phyloP scores from a whole-genome alignment of 352 stramenopile genomes.

The Phytophthora lateralis region DNA sequence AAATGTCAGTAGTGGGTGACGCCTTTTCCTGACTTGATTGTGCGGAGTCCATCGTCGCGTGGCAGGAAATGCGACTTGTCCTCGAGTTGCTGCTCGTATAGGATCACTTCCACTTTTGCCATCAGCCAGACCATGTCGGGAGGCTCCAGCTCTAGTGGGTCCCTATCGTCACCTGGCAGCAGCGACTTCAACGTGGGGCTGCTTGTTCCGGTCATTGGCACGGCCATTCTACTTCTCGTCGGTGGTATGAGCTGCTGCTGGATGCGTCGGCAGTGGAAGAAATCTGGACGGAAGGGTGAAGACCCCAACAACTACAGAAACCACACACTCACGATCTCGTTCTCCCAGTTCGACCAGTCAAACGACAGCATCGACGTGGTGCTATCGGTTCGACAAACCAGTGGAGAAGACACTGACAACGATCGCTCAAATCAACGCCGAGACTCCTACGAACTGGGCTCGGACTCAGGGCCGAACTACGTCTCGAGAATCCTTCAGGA shows the following conservation, averaged over 20 bases:
- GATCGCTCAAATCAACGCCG: conserved; percentile 5
- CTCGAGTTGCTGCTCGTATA: neutral
- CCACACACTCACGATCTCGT: conserved; percentile 17
- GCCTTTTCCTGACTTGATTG: conserved; percentile 23
- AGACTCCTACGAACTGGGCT: conserved; percentile 25
- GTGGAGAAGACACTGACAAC: conserved; percentile 8
- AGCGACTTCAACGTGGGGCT: conserved; percentile 21
- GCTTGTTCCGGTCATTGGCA: conserved; percentile 27
- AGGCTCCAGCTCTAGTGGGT: conserved; percentile 3
- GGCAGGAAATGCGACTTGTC: neutral
- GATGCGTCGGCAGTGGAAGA: conserved; percentile 27
- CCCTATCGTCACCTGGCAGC: conserved; percentile 4
- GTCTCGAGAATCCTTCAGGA: conserved; percentile 19
- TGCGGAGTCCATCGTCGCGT: conserved; percentile 12
- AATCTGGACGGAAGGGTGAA: conserved; percentile 10
- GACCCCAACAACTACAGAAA: conserved; percentile 10
- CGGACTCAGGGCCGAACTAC: conserved; percentile 20
- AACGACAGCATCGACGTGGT: conserved; percentile 11
- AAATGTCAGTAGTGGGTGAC: conserved; percentile 17
- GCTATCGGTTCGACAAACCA: conserved; percentile 6
- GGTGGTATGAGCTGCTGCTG: conserved; percentile 29
- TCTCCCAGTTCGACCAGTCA: conserved; percentile 10
- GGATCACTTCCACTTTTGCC: conserved; percentile 3
- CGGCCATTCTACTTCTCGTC: conserved; percentile 19
- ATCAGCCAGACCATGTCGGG: conserved; percentile 1